A percentile compares a stretch with the other conserved stretches of the same genome.
Evolutionary conservation across 2,329 filamentous ascomycete species (phyloP).

Genomic region (Ascochyta koolunga): DNA sequence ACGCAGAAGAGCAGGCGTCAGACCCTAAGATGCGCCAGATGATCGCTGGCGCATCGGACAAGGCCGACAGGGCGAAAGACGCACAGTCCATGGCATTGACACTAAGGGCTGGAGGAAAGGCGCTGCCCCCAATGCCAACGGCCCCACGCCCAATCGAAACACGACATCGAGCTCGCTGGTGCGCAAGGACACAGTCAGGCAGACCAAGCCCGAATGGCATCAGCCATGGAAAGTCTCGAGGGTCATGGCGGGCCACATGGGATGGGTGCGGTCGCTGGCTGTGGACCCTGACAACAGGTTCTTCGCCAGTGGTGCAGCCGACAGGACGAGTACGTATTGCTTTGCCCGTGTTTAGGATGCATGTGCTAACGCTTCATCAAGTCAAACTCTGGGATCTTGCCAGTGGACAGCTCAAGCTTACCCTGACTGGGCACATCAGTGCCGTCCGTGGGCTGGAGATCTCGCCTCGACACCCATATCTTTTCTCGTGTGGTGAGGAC

Average conservation of each 20-base stretch:
- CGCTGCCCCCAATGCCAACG: constrained; percentile 61
- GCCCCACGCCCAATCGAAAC: constrained; percentile 58
- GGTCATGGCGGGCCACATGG: constrained; percentile 94
- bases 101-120: constrained; percentile 55
- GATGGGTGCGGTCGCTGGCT: constrained; percentile 76
- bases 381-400: constrained; percentile 98
- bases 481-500: constrained; percentile 97
- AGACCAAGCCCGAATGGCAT: constrained; percentile 90
- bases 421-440: constrained; percentile 40
- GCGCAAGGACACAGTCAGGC: constrained; percentile 67
- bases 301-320: constrained; percentile 95
- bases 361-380: constrained; percentile 1
- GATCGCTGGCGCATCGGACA: constrained; percentile 67
- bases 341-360: neutral
- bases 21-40: constrained; percentile 67
- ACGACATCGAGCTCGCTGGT: constrained; percentile 64
- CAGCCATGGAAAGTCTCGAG: constrained; percentile 97
- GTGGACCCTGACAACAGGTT: constrained; percentile 97
- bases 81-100: constrained; percentile 64
- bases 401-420: constrained; percentile 62
- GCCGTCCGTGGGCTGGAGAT: constrained; percentile 74
- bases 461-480: constrained; percentile 89
- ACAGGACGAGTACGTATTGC: constrained; percentile 65
- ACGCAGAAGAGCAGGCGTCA: constrained; percentile 56
- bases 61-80: constrained; percentile 50